Base-by-base conservation (phyloP, 371 early-diverging fungal species). In the Mortierella sp. region DNA sequence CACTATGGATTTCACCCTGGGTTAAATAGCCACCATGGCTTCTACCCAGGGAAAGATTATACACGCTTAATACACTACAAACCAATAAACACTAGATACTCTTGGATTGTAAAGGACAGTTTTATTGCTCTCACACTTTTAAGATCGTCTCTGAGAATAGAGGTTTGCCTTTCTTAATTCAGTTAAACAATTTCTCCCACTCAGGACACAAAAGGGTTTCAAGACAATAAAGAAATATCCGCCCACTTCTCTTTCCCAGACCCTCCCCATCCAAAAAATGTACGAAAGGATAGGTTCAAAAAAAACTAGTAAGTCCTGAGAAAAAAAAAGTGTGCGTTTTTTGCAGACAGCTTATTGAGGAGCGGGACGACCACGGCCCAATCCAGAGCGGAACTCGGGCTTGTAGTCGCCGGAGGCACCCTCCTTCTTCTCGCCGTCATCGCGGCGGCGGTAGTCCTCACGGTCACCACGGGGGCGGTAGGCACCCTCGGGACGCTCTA, bases 391-490 rank as follows among this genome's bases (percentile, higher is more conserved):
- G 95, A 98, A 98, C 88, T 97, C 96, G 74, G 98, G 97, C 88
- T 93, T 92, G 91, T 93, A 97, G 88, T 94, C 95, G 83, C 95
- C 96, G 62, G 91, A 82, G 79, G 96, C 96, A 79, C 93, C 96
- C 87, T 96, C 96, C 93, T 96, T 96, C 88, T 92, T 92, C 82
- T 84, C 90, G 67, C 86, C 86, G 68, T 90, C 91, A 81, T 91
- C 90, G 60, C 93, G 89, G 76, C 96, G 95, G 74, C 95, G 89
- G 92, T 97, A 96, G 67, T 89, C 93, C 84, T 93, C 96, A 66
- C 91, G 89, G 74, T 90, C 91, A 85, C 90, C 87, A 83, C 91
- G 90, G 84, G 86, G 87, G 83, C 92, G 90, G 88, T 84, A 86
- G 64, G 82, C 86, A 72, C 88, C 87, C 82, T 88, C 89, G 56